Evolutionary conservation across 768 basidiomycete genomes (phyloP).

Genomic region (Phylloporus scabripes): DNA sequence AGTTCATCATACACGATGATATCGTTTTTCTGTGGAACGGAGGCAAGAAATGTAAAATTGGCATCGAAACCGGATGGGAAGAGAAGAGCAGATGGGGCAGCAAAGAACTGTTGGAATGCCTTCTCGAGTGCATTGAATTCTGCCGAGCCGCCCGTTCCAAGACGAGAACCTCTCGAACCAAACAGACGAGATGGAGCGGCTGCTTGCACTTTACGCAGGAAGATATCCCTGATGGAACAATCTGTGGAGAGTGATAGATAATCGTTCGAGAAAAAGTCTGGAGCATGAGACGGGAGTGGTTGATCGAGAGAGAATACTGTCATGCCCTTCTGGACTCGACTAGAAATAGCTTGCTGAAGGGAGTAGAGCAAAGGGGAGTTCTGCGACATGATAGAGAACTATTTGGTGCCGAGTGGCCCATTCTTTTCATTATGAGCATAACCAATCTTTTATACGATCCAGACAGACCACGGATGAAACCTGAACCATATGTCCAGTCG

Average conservation of each 20-base stretch:
- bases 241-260: slow-evolving; percentile 44
- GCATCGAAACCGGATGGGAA: slow-evolving; percentile 53
- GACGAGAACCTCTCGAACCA: slow-evolving; percentile 47
- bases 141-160: slow-evolving; percentile 37
- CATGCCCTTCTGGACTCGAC: slow-evolving; percentile 6
- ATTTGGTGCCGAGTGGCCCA: neutral
- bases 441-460: neutral
- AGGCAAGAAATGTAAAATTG: slow-evolving; percentile 44
- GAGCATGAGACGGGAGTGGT: slow-evolving; percentile 17
- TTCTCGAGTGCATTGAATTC: slow-evolving; percentile 13
- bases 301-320: slow-evolving; percentile 11
- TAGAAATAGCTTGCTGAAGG: slow-evolving; percentile 13
- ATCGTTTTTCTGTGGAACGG: slow-evolving; percentile 42
- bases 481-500: no score
- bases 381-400: slow-evolving; percentile 4
- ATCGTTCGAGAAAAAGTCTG: slow-evolving; percentile 45
- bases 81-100: slow-evolving; percentile 39
- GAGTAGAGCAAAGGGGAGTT: slow-evolving; percentile 5
- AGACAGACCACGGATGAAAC: neutral
- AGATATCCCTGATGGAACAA: slow-evolving; percentile 23
- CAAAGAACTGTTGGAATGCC: slow-evolving; percentile 11
- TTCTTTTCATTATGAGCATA: neutral
- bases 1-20: slow-evolving; percentile 48
- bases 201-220: slow-evolving; percentile 29
- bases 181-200: slow-evolving; percentile 24